Conservation (phyloP, 148 eudicot species). For the Silene conica region DNA sequence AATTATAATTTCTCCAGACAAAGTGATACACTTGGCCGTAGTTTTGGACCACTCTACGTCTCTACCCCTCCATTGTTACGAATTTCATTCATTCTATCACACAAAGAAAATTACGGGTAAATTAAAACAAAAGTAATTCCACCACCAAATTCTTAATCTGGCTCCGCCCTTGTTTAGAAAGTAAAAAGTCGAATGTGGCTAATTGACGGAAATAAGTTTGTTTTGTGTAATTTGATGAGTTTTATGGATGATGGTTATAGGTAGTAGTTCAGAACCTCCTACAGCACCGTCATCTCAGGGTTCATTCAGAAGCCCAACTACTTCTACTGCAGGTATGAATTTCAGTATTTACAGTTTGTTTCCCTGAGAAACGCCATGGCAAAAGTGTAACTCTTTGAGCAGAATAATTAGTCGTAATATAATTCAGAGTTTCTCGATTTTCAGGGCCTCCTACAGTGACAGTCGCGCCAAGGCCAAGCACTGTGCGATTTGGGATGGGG, state of each 20-base stretch:
- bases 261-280: slow-evolving; percentile 34
- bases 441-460: slow-evolving; percentile 50
- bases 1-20: neutral
- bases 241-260: slow-evolving; percentile 20
- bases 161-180: too few species aligned
- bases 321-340: slow-evolving; percentile 34
- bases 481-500: slow-evolving; percentile 32
- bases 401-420: neutral
- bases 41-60: too few species aligned
- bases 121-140: too few species aligned
- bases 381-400: neutral
- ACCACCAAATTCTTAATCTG: too few species aligned
- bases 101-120: too few species aligned
- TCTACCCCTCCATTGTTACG: too few species aligned
- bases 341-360: neutral
- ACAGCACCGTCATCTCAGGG: slow-evolving; percentile 41
- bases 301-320: slow-evolving; percentile 35
- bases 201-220: too few species aligned
- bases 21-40: too few species aligned
- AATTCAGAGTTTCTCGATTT: slow-evolving; percentile 9
- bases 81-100: too few species aligned
- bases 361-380: neutral
- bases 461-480: slow-evolving; percentile 43
- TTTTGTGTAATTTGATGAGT: neutral
- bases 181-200: too few species aligned